phyloP scores from a whole-genome alignment of 805 yeast species.

The Naumovozyma castellii region DNA sequence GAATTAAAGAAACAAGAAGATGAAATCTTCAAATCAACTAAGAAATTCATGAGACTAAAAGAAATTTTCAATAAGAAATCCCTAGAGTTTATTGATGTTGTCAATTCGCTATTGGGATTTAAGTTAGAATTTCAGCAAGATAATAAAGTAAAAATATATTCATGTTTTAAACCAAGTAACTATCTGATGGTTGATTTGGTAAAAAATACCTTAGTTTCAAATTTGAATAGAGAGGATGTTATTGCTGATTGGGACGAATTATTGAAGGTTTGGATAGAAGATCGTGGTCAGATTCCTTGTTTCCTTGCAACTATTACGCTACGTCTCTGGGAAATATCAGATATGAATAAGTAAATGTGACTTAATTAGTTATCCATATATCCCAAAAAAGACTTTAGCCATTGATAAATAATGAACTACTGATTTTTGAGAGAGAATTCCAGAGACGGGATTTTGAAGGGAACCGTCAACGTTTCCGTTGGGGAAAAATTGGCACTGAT shows the following conservation, averaged over 20 bases:
- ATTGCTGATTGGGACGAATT: slow-evolving; percentile 39
- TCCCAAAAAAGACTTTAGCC: too few species aligned
- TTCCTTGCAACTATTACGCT: slow-evolving; percentile 67
- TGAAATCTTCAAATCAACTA: slow-evolving; percentile 41
- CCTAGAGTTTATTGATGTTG: slow-evolving; percentile 58
- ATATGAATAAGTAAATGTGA: neutral
- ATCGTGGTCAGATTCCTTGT: slow-evolving; percentile 64
- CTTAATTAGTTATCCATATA: too few species aligned
- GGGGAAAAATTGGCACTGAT: too few species aligned
- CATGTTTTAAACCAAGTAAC: slow-evolving; percentile 36
- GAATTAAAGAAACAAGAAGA: slow-evolving; percentile 42
- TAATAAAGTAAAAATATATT: slow-evolving; percentile 45
- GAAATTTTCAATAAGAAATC: slow-evolving; percentile 58
- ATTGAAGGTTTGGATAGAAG: slow-evolving; percentile 56
- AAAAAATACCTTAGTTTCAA: slow-evolving; percentile 45
- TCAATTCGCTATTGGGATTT: slow-evolving; percentile 63
- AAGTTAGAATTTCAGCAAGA: slow-evolving; percentile 55
- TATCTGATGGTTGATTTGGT: slow-evolving; percentile 50
- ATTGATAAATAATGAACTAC: too few species aligned
- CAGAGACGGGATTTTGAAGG: too few species aligned
- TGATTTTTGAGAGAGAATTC: too few species aligned
- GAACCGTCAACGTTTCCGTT: too few species aligned
- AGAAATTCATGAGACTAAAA: slow-evolving; percentile 42
- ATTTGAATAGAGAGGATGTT: slow-evolving; percentile 16
- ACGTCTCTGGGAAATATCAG: slow-evolving; percentile 43